phyloP scores from a whole-genome alignment of 106 monocot genomes.

The Dactylorhiza incarnata region DNA sequence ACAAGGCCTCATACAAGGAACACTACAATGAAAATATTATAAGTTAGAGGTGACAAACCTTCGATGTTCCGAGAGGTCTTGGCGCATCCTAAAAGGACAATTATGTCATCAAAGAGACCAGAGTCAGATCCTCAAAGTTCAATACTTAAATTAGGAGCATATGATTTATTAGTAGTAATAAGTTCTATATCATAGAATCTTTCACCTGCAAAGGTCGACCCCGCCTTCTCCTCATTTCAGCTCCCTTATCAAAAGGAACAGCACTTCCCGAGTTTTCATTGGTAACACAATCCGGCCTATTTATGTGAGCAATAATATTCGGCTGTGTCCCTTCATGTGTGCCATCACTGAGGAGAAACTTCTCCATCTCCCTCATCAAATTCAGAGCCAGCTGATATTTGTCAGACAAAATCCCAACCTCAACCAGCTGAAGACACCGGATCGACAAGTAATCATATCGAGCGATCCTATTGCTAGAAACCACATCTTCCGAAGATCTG shows the following conservation, averaged over 20 bases:
- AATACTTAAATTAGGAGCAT: no score
- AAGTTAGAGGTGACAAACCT: slow-evolving; percentile 8
- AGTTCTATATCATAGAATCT: slow-evolving; percentile 21
- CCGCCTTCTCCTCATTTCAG: slow-evolving; percentile 11
- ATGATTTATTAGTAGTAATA: no score
- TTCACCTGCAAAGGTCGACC: slow-evolving; percentile 18
- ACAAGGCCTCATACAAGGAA: no score
- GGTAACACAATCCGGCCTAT: slow-evolving; percentile 24
- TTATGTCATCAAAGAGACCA: not conserved
- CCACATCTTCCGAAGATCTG: slow-evolving; percentile 26
- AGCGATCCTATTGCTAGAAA: slow-evolving; percentile 39
- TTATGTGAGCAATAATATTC: slow-evolving; percentile 43
- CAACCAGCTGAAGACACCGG: slow-evolving; percentile 51
- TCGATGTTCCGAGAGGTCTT: slow-evolving; percentile 7
- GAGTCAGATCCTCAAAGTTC: no score
- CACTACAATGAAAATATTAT: slow-evolving; percentile 3
- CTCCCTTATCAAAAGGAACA: slow-evolving; percentile 22
- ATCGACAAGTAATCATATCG: slow-evolving; percentile 54
- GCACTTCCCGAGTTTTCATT: slow-evolving; percentile 18
- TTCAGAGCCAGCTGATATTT: slow-evolving; percentile 53
- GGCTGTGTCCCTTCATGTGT: slow-evolving; percentile 60
- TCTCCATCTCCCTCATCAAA: slow-evolving; percentile 45
- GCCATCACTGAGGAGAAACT: slow-evolving; percentile 41
- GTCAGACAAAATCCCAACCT: slow-evolving; percentile 44
- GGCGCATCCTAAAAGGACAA: slow-evolving; percentile 4